Evolutionary conservation across 208 protist species (phyloP).

Genomic region (Balamuthia mandrillaris): DNA sequence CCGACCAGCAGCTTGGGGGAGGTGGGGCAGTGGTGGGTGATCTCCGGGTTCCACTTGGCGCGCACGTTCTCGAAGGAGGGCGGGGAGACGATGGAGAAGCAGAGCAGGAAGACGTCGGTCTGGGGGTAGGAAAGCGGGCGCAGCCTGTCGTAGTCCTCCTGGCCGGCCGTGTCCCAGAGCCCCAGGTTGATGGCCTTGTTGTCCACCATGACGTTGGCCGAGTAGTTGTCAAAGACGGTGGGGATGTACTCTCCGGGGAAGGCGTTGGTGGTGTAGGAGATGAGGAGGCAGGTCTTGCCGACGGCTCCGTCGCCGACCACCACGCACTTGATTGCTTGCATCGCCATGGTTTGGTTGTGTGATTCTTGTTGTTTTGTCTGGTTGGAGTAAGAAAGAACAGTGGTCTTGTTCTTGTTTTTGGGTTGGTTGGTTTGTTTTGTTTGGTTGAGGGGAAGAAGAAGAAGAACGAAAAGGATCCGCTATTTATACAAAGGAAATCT

Average conservation of each 20-base stretch:
- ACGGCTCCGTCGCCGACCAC: slow-evolving; percentile 17
- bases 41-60: slow-evolving; percentile 61
- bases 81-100: slow-evolving; percentile 76
- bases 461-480: no score
- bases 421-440: no score
- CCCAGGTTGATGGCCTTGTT: slow-evolving; percentile 64
- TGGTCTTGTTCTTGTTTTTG: no score
- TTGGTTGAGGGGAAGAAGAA: no score
- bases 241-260: slow-evolving; percentile 78
- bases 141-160: slow-evolving; percentile 91
- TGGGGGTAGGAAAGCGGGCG: slow-evolving; percentile 85
- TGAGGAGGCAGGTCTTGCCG: slow-evolving; percentile 75
- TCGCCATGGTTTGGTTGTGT: no score
- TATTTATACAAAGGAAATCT: no score
- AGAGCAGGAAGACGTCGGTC: slow-evolving; percentile 79
- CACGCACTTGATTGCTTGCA: slow-evolving; percentile 23
- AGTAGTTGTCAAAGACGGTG: slow-evolving; percentile 75
- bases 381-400: no score
- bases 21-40: slow-evolving; percentile 62
- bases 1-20: slow-evolving; percentile 82
- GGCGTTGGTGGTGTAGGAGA: slow-evolving; percentile 75
- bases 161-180: slow-evolving; percentile 72
- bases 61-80: slow-evolving; percentile 72
- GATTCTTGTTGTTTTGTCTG: no score
- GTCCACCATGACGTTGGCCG: slow-evolving; percentile 69